Evolutionary conservation across 495 filamentous ascomycete genomes (phyloP).

Genomic region (Bathelium albidoporum): DNA sequence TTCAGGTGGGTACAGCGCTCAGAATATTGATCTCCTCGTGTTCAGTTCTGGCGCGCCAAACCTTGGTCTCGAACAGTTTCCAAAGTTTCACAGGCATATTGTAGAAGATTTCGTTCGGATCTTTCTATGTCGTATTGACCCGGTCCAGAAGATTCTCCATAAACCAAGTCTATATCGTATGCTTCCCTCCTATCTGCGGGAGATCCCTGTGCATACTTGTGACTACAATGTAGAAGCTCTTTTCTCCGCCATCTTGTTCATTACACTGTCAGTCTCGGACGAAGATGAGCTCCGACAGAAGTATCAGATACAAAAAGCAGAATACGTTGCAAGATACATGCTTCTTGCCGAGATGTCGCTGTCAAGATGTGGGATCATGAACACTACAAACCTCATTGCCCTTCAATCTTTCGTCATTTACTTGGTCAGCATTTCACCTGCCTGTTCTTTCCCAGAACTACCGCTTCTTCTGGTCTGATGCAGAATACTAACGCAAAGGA

Average conservation of each 20-base stretch:
- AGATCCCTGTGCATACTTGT: neutral
- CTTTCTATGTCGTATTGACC: neutral
- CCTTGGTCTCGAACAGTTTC: neutral
- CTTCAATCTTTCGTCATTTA: conserved; percentile 9
- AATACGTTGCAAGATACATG: neutral
- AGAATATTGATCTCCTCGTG: neutral
- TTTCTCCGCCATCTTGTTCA: conserved; percentile 3
- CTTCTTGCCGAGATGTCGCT: neutral
- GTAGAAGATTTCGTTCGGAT: neutral
- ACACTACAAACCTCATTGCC: neutral
- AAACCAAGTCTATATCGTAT: neutral
- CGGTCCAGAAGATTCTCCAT: neutral
- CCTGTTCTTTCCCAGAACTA: neutral
- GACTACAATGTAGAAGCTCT: conserved; percentile 1
- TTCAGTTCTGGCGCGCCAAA: neutral
- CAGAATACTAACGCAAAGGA: neutral
- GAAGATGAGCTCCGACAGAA: conserved; percentile 4
- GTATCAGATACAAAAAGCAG: neutral
- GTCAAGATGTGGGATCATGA: neutral
- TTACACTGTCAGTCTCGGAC: neutral
- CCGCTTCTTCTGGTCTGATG: neutral
- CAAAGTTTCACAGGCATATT: neutral
- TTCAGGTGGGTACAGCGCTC: neutral
- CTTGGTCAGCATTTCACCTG: neutral
- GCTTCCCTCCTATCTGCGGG: neutral